Evolutionary conservation across 2,329 filamentous ascomycete species (phyloP), one percentile per base, ranked within the genome.

Genomic region (Elsinoe fawcettii): DNA sequence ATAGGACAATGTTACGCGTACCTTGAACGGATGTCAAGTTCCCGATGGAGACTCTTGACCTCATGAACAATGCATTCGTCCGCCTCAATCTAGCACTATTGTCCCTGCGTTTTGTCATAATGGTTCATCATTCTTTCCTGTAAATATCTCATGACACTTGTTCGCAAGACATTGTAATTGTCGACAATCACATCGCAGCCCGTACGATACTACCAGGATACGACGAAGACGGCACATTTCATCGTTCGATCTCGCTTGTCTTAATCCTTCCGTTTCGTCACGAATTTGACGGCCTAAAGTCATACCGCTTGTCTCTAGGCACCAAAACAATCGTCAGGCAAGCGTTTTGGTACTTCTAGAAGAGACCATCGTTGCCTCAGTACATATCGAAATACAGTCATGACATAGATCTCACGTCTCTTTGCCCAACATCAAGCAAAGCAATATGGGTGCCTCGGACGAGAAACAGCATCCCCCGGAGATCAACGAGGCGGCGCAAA

Each of bases 391-490:
- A 37, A 14, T 12, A 37, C 22, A 46, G 41, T 46, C 41, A 46
- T 46, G 41, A 46, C 4, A 14, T 25, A 46, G 41, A 14, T 18
- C 14, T 25, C 14, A 12, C 11, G n/a, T 9, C 41, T 9, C n/a
- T 25, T 37, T 9, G n/a, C n/a, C 18, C 22, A 46, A 46, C 41
- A 23, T 46, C 41, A n/a, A 46, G 20, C 41, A 46, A 77, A 53
- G 8, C 16, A 53, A 23, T 27, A 53, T 53, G 49, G 25, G 27
- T 34, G 30, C 12, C 49, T 14, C 49, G 49, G 49, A 39, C 49
- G 49, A 53, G 25, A 53, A 53, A 39, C 18, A 25, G 18, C 34
- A 25, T 39, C 14, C 49, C 14, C n/a, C 16, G 9, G 30, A 25
- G 7, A 32, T 46, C 20, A 27, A 53, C 25, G 14, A 53, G n/a